A percentile compares a stretch with the other conserved stretches of the same genome.
Evolutionary conservation across 495 filamentous ascomycete species (phyloP).

Genomic region (Tetracladium marchalianum): DNA sequence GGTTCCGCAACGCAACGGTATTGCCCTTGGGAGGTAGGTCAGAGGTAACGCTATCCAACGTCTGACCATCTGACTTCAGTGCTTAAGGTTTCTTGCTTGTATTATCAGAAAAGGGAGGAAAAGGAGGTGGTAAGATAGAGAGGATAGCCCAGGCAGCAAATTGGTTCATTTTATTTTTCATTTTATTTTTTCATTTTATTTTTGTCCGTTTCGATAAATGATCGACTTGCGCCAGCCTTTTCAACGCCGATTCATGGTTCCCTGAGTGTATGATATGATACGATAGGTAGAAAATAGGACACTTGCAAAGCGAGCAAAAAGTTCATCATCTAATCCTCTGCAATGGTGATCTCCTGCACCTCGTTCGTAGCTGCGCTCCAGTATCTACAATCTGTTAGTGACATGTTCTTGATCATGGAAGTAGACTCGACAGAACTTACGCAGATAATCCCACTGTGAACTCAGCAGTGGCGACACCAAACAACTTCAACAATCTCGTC

Average conservation of each 20-base stretch:
- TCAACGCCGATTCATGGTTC: constrained; percentile 16
- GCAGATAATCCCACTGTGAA: constrained; percentile 74
- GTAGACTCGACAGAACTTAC: constrained; percentile 12
- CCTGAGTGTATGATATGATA: constrained; percentile 20
- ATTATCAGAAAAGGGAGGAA: constrained; percentile 19
- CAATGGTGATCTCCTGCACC: constrained; percentile 43
- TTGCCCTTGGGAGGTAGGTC: constrained; percentile 48
- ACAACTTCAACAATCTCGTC: constrained; percentile 88
- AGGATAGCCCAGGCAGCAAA: constrained; percentile 15
- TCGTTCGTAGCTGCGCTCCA: constrained; percentile 51
- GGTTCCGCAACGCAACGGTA: neutral
- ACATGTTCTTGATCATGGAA: neutral
- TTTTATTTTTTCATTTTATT: neutral
- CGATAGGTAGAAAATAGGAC: constrained; percentile 11
- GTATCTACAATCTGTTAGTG: constrained; percentile 31
- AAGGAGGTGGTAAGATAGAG: constrained; percentile 19
- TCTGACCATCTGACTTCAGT: constrained; percentile 19
- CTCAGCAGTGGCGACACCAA: constrained; percentile 79
- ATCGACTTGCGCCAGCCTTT: constrained; percentile 16
- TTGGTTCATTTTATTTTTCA: constrained; percentile 17
- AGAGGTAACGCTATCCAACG: constrained; percentile 48
- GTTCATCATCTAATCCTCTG: constrained; percentile 29
- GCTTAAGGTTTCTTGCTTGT: constrained; percentile 16
- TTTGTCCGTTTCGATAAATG: neutral
- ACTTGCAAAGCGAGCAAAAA: neutral